Base-by-base conservation (phyloP, 2,329 filamentous ascomycete genomes). In the Ceratocystis papillata region DNA sequence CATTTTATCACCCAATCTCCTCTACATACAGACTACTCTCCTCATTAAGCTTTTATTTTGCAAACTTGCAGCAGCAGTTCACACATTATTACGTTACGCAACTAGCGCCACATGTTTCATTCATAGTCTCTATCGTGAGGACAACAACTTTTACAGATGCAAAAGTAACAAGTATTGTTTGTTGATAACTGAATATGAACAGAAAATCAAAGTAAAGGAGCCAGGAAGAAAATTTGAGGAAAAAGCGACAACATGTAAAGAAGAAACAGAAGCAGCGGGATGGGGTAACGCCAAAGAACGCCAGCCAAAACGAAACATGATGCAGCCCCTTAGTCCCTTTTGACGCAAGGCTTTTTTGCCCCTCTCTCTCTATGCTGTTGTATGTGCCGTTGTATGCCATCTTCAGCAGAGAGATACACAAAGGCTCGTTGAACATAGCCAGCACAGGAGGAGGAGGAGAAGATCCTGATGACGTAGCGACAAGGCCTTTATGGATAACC, bases 171-270 rank as follows among this genome's bases (percentile, higher is more conserved):
- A 37, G 5, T 55, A 53, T 28, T 25, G 30, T n/a, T 48, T 25
- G 30, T n/a, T 48, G 28, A 33, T 33, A 62, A 25, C 45, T 48
- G 37, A 41, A 20, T 25, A 62, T 25, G 37, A 53, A 53, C 15
- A 20, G 7, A 8, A 33, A 37, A 30, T 45, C 45, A 50, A 48
- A 53, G 17, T 7, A 50, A 62, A 28, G 30, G 50, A 50, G 33
- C 15, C 44, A 22, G n/a, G 28, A 30, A 55, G 33, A 73, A 76
- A 69, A 69, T 76, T 63, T 69, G 73, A 63, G 68, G 66, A 63
- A 57, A 44, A 46, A 63, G 28, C 67, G 44, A 55, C 41, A 50
- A 30, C 48, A 57, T 62, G 28, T 45, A 53, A 28, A 65, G 64
- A 64, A 63, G 57, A 62, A 15, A 61, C 62, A 48, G 8, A 67